Percentiles rank a stretch among this genome's conserved stretches.
phyloP scores from a whole-genome alignment of 495 filamentous ascomycete species.

The Penicillium antarcticum region DNA sequence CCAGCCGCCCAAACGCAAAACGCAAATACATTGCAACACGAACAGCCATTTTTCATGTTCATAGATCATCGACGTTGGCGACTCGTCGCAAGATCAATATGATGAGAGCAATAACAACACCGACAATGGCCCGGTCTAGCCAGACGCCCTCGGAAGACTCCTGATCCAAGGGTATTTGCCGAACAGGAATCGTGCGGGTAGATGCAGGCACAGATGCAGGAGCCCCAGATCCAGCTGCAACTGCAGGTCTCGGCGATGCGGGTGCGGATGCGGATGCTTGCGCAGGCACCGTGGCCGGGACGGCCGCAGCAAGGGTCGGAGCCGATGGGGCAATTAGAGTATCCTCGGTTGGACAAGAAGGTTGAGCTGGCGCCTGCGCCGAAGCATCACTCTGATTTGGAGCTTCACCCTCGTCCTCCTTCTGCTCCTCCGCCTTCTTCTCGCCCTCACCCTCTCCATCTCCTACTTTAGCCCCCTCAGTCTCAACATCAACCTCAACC shows the following conservation, averaged over 20 bases:
- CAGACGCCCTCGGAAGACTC: conserved; percentile 37
- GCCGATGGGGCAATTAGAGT: background rate
- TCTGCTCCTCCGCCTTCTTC: conserved; percentile 46
- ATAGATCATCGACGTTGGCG: conserved; percentile 27
- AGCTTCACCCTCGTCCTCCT: conserved; percentile 20
- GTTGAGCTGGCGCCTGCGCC: background rate
- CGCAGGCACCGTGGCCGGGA: background rate
- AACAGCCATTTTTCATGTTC: background rate
- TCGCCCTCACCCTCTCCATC: conserved; percentile 35
- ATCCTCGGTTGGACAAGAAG: background rate
- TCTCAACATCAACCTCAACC: conserved; percentile 37
- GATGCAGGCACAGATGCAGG: conserved; percentile 1
- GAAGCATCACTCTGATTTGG: background rate
- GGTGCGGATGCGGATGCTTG: conserved; percentile 2
- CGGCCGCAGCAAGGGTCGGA: background rate
- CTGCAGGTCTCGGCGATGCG: conserved; percentile 8
- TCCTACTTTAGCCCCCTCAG: background rate
- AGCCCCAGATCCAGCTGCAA: background rate
- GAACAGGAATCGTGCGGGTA: background rate
- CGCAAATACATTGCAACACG: background rate
- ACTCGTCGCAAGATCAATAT: conserved; percentile 44
- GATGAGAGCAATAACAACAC: conserved; percentile 44
- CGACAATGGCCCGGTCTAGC: conserved; percentile 57
- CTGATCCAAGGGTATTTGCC: background rate
- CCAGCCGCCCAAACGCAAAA: background rate